Evolutionary conservation across 805 yeast genomes (phyloP).

Genomic region (Candida ponderosae): DNA sequence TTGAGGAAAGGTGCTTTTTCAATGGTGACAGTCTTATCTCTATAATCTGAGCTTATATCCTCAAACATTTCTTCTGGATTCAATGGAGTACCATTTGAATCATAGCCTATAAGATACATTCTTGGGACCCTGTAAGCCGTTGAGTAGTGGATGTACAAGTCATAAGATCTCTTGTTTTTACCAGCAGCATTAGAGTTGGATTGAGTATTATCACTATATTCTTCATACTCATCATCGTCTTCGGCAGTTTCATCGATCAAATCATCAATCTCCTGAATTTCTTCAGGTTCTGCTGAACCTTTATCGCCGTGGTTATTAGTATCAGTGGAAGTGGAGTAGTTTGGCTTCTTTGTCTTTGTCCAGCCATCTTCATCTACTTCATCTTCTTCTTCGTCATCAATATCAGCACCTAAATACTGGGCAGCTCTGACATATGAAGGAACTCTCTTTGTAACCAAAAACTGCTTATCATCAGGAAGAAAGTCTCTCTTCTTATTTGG

Average conservation of each 20-base stretch:
- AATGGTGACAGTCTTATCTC: slow-evolving; percentile 93
- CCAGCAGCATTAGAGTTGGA: slow-evolving; percentile 9
- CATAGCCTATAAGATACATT: slow-evolving; percentile 84
- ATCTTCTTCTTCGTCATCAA: slow-evolving; percentile 26
- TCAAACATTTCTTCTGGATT: slow-evolving; percentile 89
- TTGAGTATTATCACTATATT: slow-evolving; percentile 26
- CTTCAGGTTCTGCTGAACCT: slow-evolving; percentile 13
- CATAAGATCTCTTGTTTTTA: slow-evolving; percentile 60
- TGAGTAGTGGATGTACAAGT: slow-evolving; percentile 84
- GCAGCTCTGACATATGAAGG: slow-evolving; percentile 75
- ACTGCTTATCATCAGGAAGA: slow-evolving; percentile 83
- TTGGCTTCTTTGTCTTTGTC: slow-evolving; percentile 34
- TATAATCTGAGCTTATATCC: slow-evolving; percentile 85
- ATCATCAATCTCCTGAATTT: slow-evolving; percentile 30
- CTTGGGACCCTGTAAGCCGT: slow-evolving; percentile 96
- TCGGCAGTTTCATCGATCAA: slow-evolving; percentile 37
- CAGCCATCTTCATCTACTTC: slow-evolving; percentile 50
- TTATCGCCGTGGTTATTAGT: slow-evolving; percentile 34
- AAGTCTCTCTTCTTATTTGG: slow-evolving; percentile 51
- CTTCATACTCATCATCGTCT: slow-evolving; percentile 25
- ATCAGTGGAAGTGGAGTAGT: too few species aligned
- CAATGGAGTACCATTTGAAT: slow-evolving; percentile 75
- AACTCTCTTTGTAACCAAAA: slow-evolving; percentile 79
- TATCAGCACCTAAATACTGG: slow-evolving; percentile 35
- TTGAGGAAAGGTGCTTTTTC: slow-evolving; percentile 83